Evolutionary conservation across 139 green algal genomes (phyloP), one percentile per base, ranked within the genome.

Genomic region (Chlorella sorokiniana): DNA sequence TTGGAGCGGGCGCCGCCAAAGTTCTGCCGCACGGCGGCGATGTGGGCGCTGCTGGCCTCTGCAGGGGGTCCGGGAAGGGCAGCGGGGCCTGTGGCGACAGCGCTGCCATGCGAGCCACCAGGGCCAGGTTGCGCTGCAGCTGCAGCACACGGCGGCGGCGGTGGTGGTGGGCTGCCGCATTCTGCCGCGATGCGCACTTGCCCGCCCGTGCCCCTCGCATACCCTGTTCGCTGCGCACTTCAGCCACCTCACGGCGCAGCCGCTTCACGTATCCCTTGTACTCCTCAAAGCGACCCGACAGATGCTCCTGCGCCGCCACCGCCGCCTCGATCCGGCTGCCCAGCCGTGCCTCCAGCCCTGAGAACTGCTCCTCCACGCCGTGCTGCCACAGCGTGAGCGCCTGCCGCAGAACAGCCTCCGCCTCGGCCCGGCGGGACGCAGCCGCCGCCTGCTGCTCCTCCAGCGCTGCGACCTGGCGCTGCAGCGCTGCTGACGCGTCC

Each of bases 241-340:
- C 65, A 33, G 45, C 64, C 52, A 87, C 41, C 44, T 85, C 65
- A 8, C 62, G n/a, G 14, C 83, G 77, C 65, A 87, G 76, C 18
- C 78, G 76, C 40, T 82, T 77, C 16, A 85, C 68, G 54, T 87
- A 87, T 1, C 42, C 65, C 16, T 69, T 70, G 69, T 87, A 87
- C 68, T 85, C 65, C 1, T 85, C 78, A 63, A 87, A 81, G n/a
- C 54, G 72, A 11, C 25, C 44, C 0, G 51, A 37, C 65, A 76
- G 68, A 27, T 69, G 48, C 78, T 83, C 42, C 38, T 78, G 78
- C 16, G 38, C 38, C 35, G 40, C 6, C 18, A 38, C 9, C 40
- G 67, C 45, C 1, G 78, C 78, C 27, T 37, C 65, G 14, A 75
- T 51, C 78, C 77, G 65, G 29, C 37, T 29, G 16, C 35, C 64